Evolutionary conservation across 176 grass and related monocot genomes (phyloP), one percentile per base, ranked within the genome.

Genomic region (Typha latifolia): DNA sequence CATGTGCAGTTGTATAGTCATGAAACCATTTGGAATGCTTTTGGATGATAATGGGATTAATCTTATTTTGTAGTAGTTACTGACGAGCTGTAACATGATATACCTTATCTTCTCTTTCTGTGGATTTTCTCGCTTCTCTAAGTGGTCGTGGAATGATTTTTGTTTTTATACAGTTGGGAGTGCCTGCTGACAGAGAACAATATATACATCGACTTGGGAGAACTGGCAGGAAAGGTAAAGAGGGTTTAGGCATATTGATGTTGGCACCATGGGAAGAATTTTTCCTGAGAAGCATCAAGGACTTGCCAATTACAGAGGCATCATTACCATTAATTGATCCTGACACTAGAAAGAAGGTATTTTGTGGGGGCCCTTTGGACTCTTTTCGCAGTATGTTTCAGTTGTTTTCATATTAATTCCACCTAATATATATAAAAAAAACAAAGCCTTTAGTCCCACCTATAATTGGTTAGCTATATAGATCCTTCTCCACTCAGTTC

Each of bases 181-280:
- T 89, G 32, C 93, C 93, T 51, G 70, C 77, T 63, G 91, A 91
- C 63, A 88, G 91, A 81, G 91, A 96, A 29, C 91, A 91, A 80
- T 96, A 96, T 74, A 96, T 97, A 31, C 93, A 97, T 79, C 82
- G 93, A 85, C 88, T 97, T 84, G 93, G 93, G 78, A 97, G 88
- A 84, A 97, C 85, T 69, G 93, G 93, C n/a, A 82, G 93, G 62
- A 86, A 63, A 91, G 91, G 91, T 65, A 87, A 88, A 9, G 84
- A 96, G 71, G 91, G 91, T 69, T 70, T 73, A 13, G 93, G 91
- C 63, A 67, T 91, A 66, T 71, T 96, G 66, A 73, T 96, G 37
- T 84, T 91, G 82, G 82, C 91, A 77, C 88, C 82, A 62, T 96
- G 85, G 92, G 85, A 96, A 79, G 87, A 82, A 13, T 96, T 85